These are phyloP conservation scores for Tetrapyrgos nigripes DNA, from an alignment of 1,284 basidiomycete species.

Conservation along the genomic window DNA sequence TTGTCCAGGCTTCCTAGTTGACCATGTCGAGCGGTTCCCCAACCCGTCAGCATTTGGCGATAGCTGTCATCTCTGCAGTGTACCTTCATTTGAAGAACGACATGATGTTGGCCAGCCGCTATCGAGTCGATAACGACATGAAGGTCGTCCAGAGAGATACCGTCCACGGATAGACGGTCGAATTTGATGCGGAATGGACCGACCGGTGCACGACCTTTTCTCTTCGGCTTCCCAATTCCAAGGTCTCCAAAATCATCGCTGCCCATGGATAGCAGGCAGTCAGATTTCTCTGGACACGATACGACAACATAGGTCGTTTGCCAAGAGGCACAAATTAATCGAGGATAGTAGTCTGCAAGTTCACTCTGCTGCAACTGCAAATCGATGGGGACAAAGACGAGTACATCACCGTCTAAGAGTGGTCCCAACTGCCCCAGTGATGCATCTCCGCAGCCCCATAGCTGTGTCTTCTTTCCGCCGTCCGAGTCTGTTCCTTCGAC, in stretches of 20 bases:
- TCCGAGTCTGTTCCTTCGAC: constrained; percentile 36
- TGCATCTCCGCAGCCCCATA: constrained; percentile 78
- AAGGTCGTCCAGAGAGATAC: constrained; percentile 20
- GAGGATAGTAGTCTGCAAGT: constrained; percentile 43
- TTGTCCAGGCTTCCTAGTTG: constrained; percentile 61
- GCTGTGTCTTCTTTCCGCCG: constrained; percentile 32
- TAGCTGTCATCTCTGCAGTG: constrained; percentile 28
- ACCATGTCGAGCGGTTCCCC: constrained; percentile 85
- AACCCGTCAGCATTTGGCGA: constrained; percentile 58
- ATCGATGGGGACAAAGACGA: constrained; percentile 55
- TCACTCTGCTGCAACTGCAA: constrained; percentile 40
- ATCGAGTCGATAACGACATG: constrained; percentile 47
- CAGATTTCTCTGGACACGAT: constrained; percentile 43
- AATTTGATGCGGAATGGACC: constrained; percentile 50
- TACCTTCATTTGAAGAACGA: constrained; percentile 52
- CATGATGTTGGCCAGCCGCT: constrained; percentile 76
- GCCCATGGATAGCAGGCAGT: constrained; percentile 82
- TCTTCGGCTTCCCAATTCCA: constrained; percentile 51
- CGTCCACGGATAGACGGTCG: constrained; percentile 40
- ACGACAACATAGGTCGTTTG: constrained; percentile 81
- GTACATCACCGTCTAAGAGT: constrained; percentile 18
- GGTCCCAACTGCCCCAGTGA: constrained; percentile 67
- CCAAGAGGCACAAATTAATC: constrained; percentile 73
- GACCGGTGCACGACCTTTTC: constrained; percentile 13
- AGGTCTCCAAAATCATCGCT: constrained; percentile 85